A percentile compares a stretch with the other conserved stretches of the same genome.
Conservation (phyloP, 768 basidiomycete genomes). For the Leccinum aurantiacum region DNA sequence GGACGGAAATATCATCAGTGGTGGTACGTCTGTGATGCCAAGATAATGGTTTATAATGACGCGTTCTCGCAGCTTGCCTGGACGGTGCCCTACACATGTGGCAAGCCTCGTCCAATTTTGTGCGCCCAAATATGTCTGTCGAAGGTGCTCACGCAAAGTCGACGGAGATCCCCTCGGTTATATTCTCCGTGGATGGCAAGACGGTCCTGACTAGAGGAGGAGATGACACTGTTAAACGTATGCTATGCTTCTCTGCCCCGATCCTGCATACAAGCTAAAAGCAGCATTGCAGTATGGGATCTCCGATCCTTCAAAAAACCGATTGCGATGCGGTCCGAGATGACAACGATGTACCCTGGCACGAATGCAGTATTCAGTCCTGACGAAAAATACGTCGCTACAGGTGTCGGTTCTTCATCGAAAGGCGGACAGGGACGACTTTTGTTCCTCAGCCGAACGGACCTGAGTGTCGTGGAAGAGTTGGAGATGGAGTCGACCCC, state of each 20-base stretch:
- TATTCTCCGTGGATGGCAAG: conserved; percentile 85
- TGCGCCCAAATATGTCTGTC: conserved; percentile 81
- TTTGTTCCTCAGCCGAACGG: conserved; percentile 69
- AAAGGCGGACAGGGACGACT: conserved; percentile 72
- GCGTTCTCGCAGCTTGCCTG: conserved; percentile 59
- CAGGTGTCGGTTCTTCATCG: conserved; percentile 69
- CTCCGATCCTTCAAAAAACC: conserved; percentile 89
- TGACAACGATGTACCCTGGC: conserved; percentile 82
- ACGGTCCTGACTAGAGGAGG: conserved; percentile 88
- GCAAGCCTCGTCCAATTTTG: conserved; percentile 90
- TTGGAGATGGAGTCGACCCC: conserved; percentile 75
- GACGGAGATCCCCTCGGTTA: conserved; percentile 82
- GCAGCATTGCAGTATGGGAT: conserved; percentile 78
- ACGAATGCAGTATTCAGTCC: conserved; percentile 97
- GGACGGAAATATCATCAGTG: conserved; percentile 88
- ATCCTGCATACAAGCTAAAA: conserved; percentile 3
- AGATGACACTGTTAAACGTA: conserved; percentile 94
- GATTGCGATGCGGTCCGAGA: conserved; percentile 58
- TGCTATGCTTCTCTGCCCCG: conserved; percentile 35
- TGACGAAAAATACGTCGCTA: conserved; percentile 85
- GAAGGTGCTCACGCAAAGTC: conserved; percentile 88
- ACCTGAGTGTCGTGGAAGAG: conserved; percentile 65
- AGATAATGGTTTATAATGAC: not conserved
- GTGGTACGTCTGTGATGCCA: conserved; percentile 52
- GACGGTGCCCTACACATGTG: conserved; percentile 95